phyloP scores from a whole-genome alignment of 176 grass and related monocot species.

The Lolium perenne region DNA sequence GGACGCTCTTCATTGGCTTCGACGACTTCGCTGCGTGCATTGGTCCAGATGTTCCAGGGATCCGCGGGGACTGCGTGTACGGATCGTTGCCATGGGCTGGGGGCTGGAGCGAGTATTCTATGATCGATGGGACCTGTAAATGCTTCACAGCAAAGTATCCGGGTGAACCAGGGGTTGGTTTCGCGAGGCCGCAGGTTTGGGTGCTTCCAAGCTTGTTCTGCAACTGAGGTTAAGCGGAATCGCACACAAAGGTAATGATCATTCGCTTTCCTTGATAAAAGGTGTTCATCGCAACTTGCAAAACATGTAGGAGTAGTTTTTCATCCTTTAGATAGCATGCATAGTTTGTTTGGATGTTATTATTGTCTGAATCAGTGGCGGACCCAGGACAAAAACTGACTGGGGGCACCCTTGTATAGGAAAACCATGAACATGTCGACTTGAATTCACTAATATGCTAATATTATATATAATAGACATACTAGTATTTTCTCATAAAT shows the following conservation, averaged over 20 bases:
- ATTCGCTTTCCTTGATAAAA: not conserved
- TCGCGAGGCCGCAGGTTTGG: slow-evolving; percentile 40
- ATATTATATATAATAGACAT: too few relatives aligned
- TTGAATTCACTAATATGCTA: too few relatives aligned
- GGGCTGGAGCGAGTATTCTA: slow-evolving; percentile 50
- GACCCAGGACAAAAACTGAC: too few relatives aligned
- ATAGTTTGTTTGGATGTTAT: not conserved
- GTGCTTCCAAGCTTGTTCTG: slow-evolving; percentile 56
- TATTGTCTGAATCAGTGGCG: not conserved
- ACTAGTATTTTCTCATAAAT: too few relatives aligned
- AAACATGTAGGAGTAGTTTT: not conserved
- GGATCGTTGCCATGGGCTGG: slow-evolving; percentile 15
- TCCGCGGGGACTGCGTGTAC: slow-evolving; percentile 58
- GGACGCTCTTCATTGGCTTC: slow-evolving; percentile 45
- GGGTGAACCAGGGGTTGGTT: slow-evolving; percentile 35
- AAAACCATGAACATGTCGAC: too few relatives aligned
- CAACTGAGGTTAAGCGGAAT: not conserved
- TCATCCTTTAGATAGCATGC: not conserved
- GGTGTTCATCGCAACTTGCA: not conserved
- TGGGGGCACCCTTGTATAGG: too few relatives aligned
- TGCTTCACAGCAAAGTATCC: slow-evolving; percentile 27
- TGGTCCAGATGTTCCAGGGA: slow-evolving; percentile 27
- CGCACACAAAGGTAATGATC: not conserved
- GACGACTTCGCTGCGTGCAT: slow-evolving; percentile 49
- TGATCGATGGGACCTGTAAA: slow-evolving; percentile 37